Conservation (phyloP, 257 asterid genomes). For the Solanum chmielewskii region DNA sequence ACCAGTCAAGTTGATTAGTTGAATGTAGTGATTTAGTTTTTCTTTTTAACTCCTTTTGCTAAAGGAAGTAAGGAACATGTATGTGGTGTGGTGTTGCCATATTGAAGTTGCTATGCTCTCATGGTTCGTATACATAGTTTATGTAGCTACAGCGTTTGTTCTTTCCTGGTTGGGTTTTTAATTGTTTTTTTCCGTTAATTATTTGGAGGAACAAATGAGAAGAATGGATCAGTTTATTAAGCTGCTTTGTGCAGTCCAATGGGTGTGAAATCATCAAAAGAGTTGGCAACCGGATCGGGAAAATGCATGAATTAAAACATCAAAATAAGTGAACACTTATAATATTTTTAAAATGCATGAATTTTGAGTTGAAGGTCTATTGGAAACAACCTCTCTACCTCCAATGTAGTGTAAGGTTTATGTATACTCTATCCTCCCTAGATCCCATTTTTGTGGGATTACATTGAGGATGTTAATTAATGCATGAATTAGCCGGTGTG, state of each 20-base stretch:
- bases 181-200: background rate
- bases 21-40: background rate
- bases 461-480: fast-evolving
- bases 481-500: background rate
- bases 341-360: background rate
- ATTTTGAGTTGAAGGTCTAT: background rate
- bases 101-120: background rate
- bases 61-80: background rate
- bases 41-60: background rate
- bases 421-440: background rate
- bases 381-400: background rate
- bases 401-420: background rate
- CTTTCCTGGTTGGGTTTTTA: background rate
- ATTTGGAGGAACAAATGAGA: background rate
- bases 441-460: background rate
- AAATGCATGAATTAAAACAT: background rate
- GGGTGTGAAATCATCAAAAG: background rate
- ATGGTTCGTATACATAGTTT: background rate
- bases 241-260: background rate
- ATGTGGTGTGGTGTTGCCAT: background rate
- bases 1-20: background rate
- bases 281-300: background rate
- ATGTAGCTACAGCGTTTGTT: background rate
- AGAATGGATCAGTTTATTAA: background rate
- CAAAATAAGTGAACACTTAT: background rate